Evolutionary conservation across 257 asterid genomes (phyloP).

Genomic region (Coffea canephora): DNA sequence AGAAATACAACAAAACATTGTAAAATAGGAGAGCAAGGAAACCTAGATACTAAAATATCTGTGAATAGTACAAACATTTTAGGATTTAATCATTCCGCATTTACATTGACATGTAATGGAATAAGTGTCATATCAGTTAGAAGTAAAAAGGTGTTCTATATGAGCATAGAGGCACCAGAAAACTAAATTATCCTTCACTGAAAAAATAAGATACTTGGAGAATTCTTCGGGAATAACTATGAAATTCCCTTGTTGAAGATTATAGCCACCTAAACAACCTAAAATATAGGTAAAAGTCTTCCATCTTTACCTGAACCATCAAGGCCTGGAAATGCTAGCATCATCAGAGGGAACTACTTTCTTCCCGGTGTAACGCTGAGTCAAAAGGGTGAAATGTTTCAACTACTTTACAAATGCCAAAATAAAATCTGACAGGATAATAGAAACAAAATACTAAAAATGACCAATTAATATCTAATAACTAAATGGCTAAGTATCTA

Average conservation of each 20-base stretch:
- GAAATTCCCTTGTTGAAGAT: slow-evolving; percentile 13
- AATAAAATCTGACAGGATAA: neutral
- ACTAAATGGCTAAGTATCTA: slow-evolving; percentile 10
- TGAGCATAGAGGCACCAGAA: slow-evolving; percentile 4
- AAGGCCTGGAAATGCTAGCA: slow-evolving; percentile 48
- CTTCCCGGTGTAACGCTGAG: slow-evolving; percentile 83
- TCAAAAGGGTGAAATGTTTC: slow-evolving; percentile 8
- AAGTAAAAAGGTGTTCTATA: slow-evolving; percentile 11
- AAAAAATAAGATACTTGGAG: slow-evolving; percentile 3
- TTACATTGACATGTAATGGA: slow-evolving; percentile 14
- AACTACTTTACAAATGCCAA: neutral
- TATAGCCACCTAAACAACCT: slow-evolving; percentile 24
- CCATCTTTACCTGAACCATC: slow-evolving; percentile 36
- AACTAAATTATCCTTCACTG: slow-evolving; percentile 3
- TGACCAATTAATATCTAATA: neutral
- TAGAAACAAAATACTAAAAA: neutral
- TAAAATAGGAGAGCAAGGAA: slow-evolving; percentile 1
- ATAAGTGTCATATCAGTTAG: slow-evolving; percentile 8
- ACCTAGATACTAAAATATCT: slow-evolving; percentile 9
- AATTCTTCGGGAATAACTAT: slow-evolving; percentile 3
- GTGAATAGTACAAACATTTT: slow-evolving; percentile 22
- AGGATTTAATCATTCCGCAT: slow-evolving; percentile 16
- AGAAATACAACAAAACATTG: neutral
- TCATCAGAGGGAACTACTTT: slow-evolving; percentile 63
- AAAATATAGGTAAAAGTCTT: slow-evolving; percentile 29